Evolutionary conservation across 257 asterid species (phyloP), one percentile per base, ranked within the genome.

Genomic region (Penstemon eatonii): DNA sequence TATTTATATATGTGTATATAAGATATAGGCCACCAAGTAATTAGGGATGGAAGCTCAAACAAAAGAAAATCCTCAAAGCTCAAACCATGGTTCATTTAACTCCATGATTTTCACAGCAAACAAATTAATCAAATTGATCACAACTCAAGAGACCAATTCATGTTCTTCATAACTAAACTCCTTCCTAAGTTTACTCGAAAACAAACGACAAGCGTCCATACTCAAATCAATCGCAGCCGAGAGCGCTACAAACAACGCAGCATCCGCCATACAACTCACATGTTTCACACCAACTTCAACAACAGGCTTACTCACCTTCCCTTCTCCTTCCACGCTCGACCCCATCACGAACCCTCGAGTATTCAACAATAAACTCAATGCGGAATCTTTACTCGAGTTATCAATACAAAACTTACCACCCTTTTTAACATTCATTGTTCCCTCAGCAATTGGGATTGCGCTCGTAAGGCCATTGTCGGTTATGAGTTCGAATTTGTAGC

Each of bases 211-310:
- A 18, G 97, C 95, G 46, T 91, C 97, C 91, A 89, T 86, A 70
- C 96, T 87, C 3, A 91, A 93, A 64, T 91, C 97, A 6, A 89
- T 72, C 3, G 97, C 97, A 7, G 97, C 97, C 1, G 96, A 73
- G 1, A 91, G 90, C 4, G 96, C 96, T 2, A 91, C 79, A 41
- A 89, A 91, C 0, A 89, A 70, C 3, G 97, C 97, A 0, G 93
- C 97, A 15, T 91, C 96, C 0, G 91, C 90, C 88, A 84, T 85
- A 79, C 96, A 91, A 0, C 88, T 78, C 3, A 91, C 97, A 38
- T 91, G 96, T 62, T 77, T 69, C 70, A 82, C 91, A 52, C 93
- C 97, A 0, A 91, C 97, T 68, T 91, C 84, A 18, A 91, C 94
- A 47, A 4, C 74, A 0, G 97, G 97, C 9, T 76, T 81, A 37